These are phyloP conservation scores for Penicillium sp. DNA, from an alignment of 2,329 filamentous ascomycete species.

Conservation along the genomic window DNA sequence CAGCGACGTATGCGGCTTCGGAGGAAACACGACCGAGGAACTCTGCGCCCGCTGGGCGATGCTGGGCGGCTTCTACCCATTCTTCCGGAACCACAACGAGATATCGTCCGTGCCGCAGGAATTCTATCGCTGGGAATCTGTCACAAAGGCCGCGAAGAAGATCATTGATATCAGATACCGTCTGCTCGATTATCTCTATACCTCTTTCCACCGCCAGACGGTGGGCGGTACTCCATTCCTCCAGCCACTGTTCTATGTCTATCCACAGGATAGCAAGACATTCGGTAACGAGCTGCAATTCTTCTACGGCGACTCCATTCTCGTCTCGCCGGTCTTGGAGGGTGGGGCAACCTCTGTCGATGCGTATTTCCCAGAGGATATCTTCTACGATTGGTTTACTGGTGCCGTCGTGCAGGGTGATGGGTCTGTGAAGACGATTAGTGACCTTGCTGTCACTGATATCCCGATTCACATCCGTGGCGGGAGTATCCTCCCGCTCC, in stretches of 20 bases:
- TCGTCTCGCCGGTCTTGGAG: slow-evolving; percentile 55
- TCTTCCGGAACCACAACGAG: slow-evolving; percentile 71
- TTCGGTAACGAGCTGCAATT: slow-evolving; percentile 54
- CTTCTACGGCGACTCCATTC: slow-evolving; percentile 56
- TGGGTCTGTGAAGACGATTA: slow-evolving; percentile 45
- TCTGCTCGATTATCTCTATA: slow-evolving; percentile 77
- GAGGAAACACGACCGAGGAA: slow-evolving; percentile 60
- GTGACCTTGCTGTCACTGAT: slow-evolving; percentile 47
- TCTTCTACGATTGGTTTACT: slow-evolving; percentile 61
- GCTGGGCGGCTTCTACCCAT: slow-evolving; percentile 68
- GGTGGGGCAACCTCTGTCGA: slow-evolving; percentile 52
- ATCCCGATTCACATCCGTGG: slow-evolving; percentile 64
- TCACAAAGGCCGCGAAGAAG: slow-evolving; percentile 61
- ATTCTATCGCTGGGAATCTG: slow-evolving; percentile 66
- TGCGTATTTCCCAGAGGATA: slow-evolving; percentile 56
- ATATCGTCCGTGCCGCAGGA: slow-evolving; percentile 58
- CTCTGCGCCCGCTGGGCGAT: slow-evolving; percentile 73
- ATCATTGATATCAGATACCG: slow-evolving; percentile 71
- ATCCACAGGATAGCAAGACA: slow-evolving; percentile 56
- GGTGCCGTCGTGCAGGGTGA: slow-evolving; percentile 44
- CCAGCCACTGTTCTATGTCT: slow-evolving; percentile 68
- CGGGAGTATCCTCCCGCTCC: slow-evolving; percentile 58
- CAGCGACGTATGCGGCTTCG: slow-evolving; percentile 75
- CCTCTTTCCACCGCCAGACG: slow-evolving; percentile 60
- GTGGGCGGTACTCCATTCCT: slow-evolving; percentile 61